Conservation (phyloP, 2,329 filamentous ascomycete genomes). For the Tolypocladium sp. region DNA sequence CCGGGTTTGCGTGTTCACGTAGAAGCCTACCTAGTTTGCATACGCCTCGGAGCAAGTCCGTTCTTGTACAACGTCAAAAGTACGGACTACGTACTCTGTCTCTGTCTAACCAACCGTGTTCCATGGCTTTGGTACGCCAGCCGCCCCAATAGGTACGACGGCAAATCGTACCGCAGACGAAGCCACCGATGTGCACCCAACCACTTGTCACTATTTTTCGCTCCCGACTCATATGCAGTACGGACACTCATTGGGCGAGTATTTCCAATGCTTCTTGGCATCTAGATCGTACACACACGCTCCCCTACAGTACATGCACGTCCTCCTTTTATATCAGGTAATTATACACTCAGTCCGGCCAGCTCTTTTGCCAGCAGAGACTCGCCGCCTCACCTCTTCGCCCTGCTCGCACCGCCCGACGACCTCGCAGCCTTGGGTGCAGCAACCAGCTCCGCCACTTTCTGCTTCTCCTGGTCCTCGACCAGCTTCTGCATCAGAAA, state of each 20-base stretch:
- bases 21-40: neutral
- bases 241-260: neutral
- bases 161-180: neutral
- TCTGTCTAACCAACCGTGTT: neutral
- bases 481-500: constrained; percentile 20
- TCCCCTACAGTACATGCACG: neutral
- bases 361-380: neutral
- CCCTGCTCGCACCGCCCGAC: constrained; percentile 8
- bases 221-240: neutral
- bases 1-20: neutral
- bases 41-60: neutral
- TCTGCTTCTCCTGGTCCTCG: constrained; percentile 24
- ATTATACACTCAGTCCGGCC: neutral
- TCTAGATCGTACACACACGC: neutral
- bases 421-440: constrained; percentile 8
- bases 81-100: neutral
- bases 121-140: neutral
- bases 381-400: constrained; percentile 10
- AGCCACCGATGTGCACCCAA: neutral
- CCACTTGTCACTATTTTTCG: neutral
- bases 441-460: constrained; percentile 20
- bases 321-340: neutral
- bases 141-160: neutral
- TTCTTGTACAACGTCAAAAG: neutral
- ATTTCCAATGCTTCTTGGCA: neutral